Evolutionary conservation across 345 rosid species (phyloP).

Genomic region (Eutrema yunnanense): DNA sequence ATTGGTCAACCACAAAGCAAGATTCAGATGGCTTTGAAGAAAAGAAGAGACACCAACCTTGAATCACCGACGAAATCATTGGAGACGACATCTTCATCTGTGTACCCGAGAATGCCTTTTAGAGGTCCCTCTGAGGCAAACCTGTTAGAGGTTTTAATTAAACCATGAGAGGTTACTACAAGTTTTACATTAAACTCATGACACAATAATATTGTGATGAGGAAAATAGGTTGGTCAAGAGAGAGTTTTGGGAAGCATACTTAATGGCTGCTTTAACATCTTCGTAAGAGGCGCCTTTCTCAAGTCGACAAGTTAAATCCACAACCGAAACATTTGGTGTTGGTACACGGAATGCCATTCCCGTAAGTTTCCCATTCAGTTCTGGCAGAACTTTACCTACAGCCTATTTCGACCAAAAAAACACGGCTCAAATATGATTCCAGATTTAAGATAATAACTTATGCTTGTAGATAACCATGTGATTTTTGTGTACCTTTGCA

Average conservation of each 20-base stretch:
- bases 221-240: background rate
- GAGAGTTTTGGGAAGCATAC: slow-evolving; percentile 35
- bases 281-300: slow-evolving; percentile 85
- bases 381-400: slow-evolving; percentile 99
- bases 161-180: slow-evolving; percentile 4
- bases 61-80: slow-evolving; percentile 91
- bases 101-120: slow-evolving; percentile 90
- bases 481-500: slow-evolving; percentile 60
- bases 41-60: slow-evolving; percentile 37
- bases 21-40: background rate
- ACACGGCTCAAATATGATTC: background rate
- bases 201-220: background rate
- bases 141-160: slow-evolving; percentile 34
- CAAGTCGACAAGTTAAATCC: slow-evolving; percentile 95
- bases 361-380: slow-evolving; percentile 96
- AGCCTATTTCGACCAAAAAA: slow-evolving; percentile 44
- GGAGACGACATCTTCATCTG: slow-evolving; percentile 96
- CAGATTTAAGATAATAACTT: background rate
- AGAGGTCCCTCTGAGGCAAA: slow-evolving; percentile 89
- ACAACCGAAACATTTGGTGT: slow-evolving; percentile 96
- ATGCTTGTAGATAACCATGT: background rate
- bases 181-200: background rate
- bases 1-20: background rate
- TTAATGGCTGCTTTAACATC: slow-evolving; percentile 92
- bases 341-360: slow-evolving; percentile 99